Percentiles rank a stretch among this genome's conserved stretches.
Evolutionary conservation across 371 early-diverging fungal genomes (phyloP).

Genomic region (Blakeslea trispora): DNA sequence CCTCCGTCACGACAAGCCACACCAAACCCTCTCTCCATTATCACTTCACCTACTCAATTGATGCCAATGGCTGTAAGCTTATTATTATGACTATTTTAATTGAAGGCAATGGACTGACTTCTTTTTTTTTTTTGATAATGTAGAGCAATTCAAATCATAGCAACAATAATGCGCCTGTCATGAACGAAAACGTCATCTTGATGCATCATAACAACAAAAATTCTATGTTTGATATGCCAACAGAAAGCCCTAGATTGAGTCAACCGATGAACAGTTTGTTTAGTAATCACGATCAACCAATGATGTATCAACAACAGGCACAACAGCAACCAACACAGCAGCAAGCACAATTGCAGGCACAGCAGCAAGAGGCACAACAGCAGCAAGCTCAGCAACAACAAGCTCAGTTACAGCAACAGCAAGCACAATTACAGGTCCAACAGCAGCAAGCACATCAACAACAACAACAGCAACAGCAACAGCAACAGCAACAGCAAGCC

Average conservation of each 20-base stretch:
- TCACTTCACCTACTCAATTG: conserved; percentile 11
- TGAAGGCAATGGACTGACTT: no score
- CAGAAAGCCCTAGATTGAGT: neutral
- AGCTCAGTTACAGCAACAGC: no score
- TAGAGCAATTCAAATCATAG: conserved; percentile 8
- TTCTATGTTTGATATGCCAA: conserved; percentile 4
- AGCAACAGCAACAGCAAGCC: conserved; percentile 1
- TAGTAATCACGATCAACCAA: conserved; percentile 5
- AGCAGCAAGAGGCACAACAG: no score
- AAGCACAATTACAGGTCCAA: conserved; percentile 3
- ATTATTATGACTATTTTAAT: neutral
- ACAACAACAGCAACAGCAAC: conserved; percentile 6
- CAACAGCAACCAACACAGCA: conserved; percentile 13
- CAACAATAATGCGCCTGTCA: no score
- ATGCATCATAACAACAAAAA: conserved; percentile 10
- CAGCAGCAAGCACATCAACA: conserved; percentile 1
- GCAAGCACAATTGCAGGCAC: conserved; percentile 7
- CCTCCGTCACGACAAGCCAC: neutral
- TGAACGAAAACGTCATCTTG: neutral
- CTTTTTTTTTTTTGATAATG: neutral
- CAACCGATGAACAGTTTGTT: no score
- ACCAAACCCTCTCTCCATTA: conserved; percentile 1
- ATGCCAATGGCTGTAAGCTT: neutral
- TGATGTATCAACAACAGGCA: conserved; percentile 8
- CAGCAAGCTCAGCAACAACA: no score